Evolutionary conservation across 306 rosid species (phyloP), one percentile per base, ranked within the genome.

Genomic region (Elaeagnus macrophylla): DNA sequence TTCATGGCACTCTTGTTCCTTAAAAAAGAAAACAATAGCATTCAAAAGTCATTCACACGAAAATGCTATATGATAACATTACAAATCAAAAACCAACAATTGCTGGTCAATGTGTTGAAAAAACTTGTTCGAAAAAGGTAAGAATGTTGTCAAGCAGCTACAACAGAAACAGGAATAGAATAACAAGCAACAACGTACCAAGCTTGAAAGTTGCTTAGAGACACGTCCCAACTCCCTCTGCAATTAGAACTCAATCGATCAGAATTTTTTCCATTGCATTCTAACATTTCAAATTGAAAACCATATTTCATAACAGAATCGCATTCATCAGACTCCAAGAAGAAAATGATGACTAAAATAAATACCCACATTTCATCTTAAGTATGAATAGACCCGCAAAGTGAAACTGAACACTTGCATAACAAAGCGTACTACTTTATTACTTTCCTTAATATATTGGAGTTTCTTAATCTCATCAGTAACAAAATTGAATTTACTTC

Each of bases 161-260:
- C 15, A 39, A 50, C 45, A 46, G 56, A 16, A 50, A 38, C 41
- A 51, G 62, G 40, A 10, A 19, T 7, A 8, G 20, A 40, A 51
- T 17, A 9, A 16, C 44, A 43, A 51, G 38, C 12, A 44, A 53
- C 51, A 62, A 47, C 88, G 64, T 80, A 89, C 95, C 82, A 69
- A 57, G 63, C 77, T 51, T 17, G 52, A 60, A 49, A 83, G 77
- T 59, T 83, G 76, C 77, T 83, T 68, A 10, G 78, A 74, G 10
- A 78, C 79, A 37, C 53, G 57, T 37, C 73, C 88, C 58, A 84
- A 86, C 88, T 86, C 94, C 79, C 61, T 78, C 90, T 90, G 90
- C 59, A 65, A 58, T 56, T 61, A 48, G 53, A 75, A 49, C 47
- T 59, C 67, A 81, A 54, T 71, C 62, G 42, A 19, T 58, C 43